Conservation (phyloP, 257 asterid species). For the Hygrophila difformis region DNA sequence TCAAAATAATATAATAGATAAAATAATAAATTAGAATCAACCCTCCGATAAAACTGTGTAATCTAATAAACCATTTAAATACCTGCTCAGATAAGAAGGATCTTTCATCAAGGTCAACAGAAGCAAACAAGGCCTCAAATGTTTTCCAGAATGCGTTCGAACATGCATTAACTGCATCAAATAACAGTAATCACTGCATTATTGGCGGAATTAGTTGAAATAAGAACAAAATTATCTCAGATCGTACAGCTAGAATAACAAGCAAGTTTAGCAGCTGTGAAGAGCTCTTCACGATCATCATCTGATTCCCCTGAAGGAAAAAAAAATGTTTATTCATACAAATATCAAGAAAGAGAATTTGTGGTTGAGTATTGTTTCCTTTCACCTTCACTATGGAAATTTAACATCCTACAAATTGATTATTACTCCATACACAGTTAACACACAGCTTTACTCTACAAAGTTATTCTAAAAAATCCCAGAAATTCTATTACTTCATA, state of each 20-base stretch:
- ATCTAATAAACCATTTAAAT: slow-evolving; percentile 14
- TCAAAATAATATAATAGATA: neutral
- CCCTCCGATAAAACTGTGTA: slow-evolving; percentile 8
- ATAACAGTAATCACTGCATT: slow-evolving; percentile 11
- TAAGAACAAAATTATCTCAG: slow-evolving; percentile 6
- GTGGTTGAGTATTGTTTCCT: neutral
- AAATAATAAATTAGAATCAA: slow-evolving; percentile 8
- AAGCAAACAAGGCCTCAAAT: slow-evolving; percentile 56
- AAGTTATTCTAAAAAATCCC: no score
- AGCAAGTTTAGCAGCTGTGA: slow-evolving; percentile 65
- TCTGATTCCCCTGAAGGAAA: slow-evolving; percentile 74
- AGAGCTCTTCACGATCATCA: slow-evolving; percentile 82
- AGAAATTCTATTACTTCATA: neutral
- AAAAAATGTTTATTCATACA: neutral
- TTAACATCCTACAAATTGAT: no score
- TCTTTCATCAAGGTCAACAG: slow-evolving; percentile 55
- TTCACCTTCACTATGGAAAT: slow-evolving; percentile 3
- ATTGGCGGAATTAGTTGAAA: slow-evolving; percentile 7
- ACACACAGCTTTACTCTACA: slow-evolving; percentile 8
- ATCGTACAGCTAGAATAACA: slow-evolving; percentile 54
- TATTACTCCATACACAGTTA: no score
- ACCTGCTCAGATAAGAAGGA: slow-evolving; percentile 66
- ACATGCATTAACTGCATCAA: slow-evolving; percentile 59
- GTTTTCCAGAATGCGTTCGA: slow-evolving; percentile 79
- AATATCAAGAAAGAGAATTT: slow-evolving; percentile 6